Evolutionary conservation across 1,139 yeast species (phyloP).

Genomic region (Geotrichum australiense): DNA sequence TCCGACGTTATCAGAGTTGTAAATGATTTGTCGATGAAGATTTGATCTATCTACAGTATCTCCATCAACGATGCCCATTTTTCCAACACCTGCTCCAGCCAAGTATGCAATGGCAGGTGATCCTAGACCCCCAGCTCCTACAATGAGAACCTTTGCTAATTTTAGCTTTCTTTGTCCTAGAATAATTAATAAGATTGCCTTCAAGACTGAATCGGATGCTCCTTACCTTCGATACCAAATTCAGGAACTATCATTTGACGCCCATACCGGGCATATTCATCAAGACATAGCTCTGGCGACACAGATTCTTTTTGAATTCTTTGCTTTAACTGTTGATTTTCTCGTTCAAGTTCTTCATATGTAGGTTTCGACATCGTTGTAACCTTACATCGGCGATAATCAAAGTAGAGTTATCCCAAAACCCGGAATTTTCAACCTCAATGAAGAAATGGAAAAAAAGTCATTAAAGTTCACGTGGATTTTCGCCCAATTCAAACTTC

Average conservation of each 20-base stretch:
- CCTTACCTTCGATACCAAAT: constrained; percentile 46
- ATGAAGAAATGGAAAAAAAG: neutral
- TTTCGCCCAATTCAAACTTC: too few species aligned
- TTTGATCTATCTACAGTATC: constrained; percentile 82
- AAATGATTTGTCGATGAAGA: constrained; percentile 83
- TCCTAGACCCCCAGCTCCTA: constrained; percentile 97
- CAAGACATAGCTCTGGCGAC: constrained; percentile 30
- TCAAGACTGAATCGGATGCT: neutral
- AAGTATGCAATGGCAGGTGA: constrained; percentile 84
- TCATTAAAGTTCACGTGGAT: too few species aligned
- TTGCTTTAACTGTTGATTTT: neutral
- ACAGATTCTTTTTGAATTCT: too few species aligned
- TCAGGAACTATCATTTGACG: constrained; percentile 91
- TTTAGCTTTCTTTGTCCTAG: constrained; percentile 55
- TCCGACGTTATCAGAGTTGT: constrained; percentile 61
- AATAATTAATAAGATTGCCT: neutral
- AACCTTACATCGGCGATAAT: neutral
- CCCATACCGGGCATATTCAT: constrained; percentile 81
- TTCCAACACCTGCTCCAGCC: constrained; percentile 84
- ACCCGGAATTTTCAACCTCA: too few species aligned
- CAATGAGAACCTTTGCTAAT: constrained; percentile 54
- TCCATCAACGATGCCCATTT: constrained; percentile 78
- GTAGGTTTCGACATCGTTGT: constrained; percentile 1
- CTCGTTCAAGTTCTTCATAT: neutral
- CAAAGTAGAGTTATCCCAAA: too few species aligned